Evolutionary conservation across 129 eudicot genomes (phyloP).

Genomic region (Saussurea involucrata): DNA sequence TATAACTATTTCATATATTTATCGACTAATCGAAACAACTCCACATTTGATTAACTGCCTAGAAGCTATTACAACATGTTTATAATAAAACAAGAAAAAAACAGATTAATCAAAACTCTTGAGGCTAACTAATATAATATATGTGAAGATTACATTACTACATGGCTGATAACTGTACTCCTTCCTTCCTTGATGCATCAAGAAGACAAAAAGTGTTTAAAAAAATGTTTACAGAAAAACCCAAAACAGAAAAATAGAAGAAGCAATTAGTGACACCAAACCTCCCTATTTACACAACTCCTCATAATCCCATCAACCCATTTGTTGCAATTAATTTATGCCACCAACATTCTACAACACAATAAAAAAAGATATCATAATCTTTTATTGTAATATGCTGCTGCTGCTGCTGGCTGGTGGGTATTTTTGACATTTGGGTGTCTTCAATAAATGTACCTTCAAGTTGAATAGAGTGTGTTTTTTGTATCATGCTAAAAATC

Average conservation of each 20-base stretch:
- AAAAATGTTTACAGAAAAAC: background rate
- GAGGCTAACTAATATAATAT: too few species aligned
- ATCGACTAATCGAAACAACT: too few species aligned
- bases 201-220: background rate
- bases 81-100: too few species aligned
- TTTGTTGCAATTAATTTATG: conserved; percentile 5
- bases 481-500: conserved; percentile 33
- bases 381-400: background rate
- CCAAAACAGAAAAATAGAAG: conserved; percentile 16
- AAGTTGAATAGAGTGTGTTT: conserved; percentile 11
- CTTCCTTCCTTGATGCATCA: background rate
- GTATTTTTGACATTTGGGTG: background rate
- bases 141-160: too few species aligned
- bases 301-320: background rate
- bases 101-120: too few species aligned
- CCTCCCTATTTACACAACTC: conserved; percentile 34
- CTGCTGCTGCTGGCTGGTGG: background rate
- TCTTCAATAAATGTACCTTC: conserved; percentile 19
- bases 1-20: too few species aligned
- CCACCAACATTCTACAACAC: conserved; percentile 24
- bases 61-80: too few species aligned
- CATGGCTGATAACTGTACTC: too few species aligned
- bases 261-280: conserved; percentile 27
- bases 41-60: too few species aligned
- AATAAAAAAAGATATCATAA: background rate